Evolutionary conservation across 306 rosid species (phyloP), one percentile per base, ranked within the genome.

Genomic region (Vigna trinervia): DNA sequence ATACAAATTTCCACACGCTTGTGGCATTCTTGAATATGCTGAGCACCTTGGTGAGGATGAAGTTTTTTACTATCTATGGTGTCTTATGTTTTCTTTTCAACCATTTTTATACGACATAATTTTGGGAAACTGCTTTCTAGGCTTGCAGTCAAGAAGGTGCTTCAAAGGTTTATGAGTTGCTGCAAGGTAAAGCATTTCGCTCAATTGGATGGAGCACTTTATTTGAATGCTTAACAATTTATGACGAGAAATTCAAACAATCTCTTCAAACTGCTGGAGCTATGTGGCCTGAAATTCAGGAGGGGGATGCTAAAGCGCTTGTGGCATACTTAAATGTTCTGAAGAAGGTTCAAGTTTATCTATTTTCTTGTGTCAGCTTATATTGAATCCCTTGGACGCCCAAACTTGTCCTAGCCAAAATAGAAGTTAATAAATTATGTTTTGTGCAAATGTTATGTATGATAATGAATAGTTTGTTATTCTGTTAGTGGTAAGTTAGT

Each of bases 161-260:
- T 74, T 86, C 90, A 51, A 95, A 87, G 90, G 95, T 92, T 86
- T 93, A 85, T 79, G 98, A 95, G 86, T 86, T 95, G 83, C 97
- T 95, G 70, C 94, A 89, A 89, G 97, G 97, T 38, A 95, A 92
- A 85, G 86, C 93, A 63, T 95, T 95, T 81, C 96, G 97, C 77
- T 95, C 98, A 69, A 92, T 95, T 88, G 97, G 97, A 72, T 95
- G 98, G 98, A 90, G 92, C 83, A 95, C 98, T 76, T 89, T 92
- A 84, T 95, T 92, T 86, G 92, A 90, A 81, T 90, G 96, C 88
- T 86, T 95, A 82, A 86, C 97, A 74, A 95, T 95, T 78, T 95
- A 92, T 69, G 97, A 92, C 32, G 97, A 95, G 85, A 95, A 95
- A 75, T 95, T 95, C 81, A 90, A 93, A 85, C 97, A 92, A 86